Conservation (phyloP, 2,329 filamentous ascomycete species). For the Aspergillus niger region DNA sequence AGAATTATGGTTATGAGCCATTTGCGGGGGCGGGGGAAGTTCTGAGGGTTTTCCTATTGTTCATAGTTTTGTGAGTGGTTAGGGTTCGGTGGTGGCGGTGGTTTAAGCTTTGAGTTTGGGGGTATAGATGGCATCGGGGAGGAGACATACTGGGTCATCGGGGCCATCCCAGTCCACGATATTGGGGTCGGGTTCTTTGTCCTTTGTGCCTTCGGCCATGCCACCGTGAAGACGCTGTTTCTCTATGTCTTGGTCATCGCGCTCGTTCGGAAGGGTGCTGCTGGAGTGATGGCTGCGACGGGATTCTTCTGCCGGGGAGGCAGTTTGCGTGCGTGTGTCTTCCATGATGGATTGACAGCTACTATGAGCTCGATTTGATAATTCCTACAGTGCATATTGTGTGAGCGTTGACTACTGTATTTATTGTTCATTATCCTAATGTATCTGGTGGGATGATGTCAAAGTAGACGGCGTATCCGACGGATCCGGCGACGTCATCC, state of each 20-base stretch:
- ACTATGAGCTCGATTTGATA: not conserved
- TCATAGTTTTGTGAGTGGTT: not conserved
- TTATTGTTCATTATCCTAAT: not conserved
- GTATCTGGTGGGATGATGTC: not conserved
- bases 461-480: not conserved
- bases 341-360: not conserved
- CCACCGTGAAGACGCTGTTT: not conserved
- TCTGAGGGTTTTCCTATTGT: not conserved
- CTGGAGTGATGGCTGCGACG: not conserved
- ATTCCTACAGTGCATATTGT: not conserved
- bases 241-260: not conserved
- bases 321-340: not conserved
- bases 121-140: not conserved
- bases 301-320: not conserved
- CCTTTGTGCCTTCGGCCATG: not conserved
- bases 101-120: not conserved
- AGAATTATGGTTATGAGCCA: conserved; percentile 48
- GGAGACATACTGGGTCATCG: not conserved
- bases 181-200: not conserved
- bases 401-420: not conserved
- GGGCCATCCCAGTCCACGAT: conserved; percentile 6
- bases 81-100: not conserved
- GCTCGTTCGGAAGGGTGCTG: not conserved
- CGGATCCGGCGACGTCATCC: not conserved
- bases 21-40: conserved; percentile 28